A percentile compares a stretch with the other conserved stretches of the same genome.
phyloP scores from a whole-genome alignment of 2,329 filamentous ascomycete genomes.

The Aureobasidium mangrovei region DNA sequence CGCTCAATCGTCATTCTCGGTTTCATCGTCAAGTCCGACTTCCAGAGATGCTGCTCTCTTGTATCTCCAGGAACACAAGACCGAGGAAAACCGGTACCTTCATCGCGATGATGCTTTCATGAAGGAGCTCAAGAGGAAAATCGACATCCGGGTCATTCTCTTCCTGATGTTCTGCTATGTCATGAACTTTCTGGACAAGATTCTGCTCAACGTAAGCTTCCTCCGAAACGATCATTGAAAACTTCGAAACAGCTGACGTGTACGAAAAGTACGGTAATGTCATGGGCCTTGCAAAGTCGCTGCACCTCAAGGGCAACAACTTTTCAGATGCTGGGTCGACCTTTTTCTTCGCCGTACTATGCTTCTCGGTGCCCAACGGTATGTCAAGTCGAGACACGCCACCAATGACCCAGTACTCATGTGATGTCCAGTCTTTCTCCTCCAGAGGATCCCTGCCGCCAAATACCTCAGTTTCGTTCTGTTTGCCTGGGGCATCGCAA shows the following conservation, averaged over 20 bases:
- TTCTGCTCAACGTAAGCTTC: conserved; percentile 49
- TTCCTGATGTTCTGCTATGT: conserved; percentile 38
- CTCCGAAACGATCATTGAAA: background rate
- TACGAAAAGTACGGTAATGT: conserved; percentile 51
- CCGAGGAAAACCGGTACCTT: no score
- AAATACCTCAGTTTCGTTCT: conserved; percentile 55
- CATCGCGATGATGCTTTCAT: no score
- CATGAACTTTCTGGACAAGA: conserved; percentile 58
- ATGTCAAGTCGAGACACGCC: conserved; percentile 13
- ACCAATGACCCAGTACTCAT: background rate
- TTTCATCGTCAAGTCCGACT: no score
- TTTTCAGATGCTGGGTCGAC: conserved; percentile 55
- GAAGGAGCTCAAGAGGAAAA: no score
- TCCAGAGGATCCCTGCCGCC: conserved; percentile 50
- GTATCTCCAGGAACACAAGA: no score
- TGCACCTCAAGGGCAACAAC: conserved; percentile 49
- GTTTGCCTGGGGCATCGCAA: conserved; percentile 50
- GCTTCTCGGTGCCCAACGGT: conserved; percentile 54
- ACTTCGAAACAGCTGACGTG: background rate
- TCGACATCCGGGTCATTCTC: no score
- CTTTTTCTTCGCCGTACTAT: conserved; percentile 53
- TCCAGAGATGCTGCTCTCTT: no score
- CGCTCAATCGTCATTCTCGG: no score
- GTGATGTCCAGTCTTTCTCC: conserved; percentile 24
- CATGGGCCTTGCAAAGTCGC: conserved; percentile 52